Evolutionary conservation across 2,329 filamentous ascomycete genomes (phyloP), one percentile per base, ranked within the genome.

Genomic region (Chrysosphaeria jannelii): DNA sequence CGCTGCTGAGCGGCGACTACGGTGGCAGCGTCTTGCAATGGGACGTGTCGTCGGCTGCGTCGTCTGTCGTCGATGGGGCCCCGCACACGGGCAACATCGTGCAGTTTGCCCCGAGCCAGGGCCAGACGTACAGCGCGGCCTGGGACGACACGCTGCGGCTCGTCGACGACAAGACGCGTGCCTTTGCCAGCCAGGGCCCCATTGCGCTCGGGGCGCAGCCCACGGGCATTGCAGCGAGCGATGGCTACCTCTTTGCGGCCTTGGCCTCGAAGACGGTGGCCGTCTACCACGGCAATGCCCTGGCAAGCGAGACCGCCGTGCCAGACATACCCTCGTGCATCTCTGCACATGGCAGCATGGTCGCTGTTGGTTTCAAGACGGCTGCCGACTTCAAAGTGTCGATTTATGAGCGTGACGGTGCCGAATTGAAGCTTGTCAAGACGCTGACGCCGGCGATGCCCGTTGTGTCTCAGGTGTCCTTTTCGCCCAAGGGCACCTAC

Each of bases 131-230:
- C 46, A 81, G 68, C 36, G 71, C 81, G 25, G 79, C 68, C 31
- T 97, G 81, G 85, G 85, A 97, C 39, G 85, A 97, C 41, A 76
- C 68, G 1, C 51, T 93, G 17, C 68, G 78, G 30, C 68, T 60
- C 20, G 55, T 88, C 17, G 78, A 89, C 32, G 55, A 69, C 28
- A 55, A 63, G 1, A 61, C 67, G 24, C 68, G 63, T 36, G 72
- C 66, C 0, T 91, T 88, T 41, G 54, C 66, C 5, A 75, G 71
- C 26, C 53, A 55, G 4, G 29, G 24, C 14, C 23, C 61, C 2
- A 46, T 55, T 15, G 67, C 70, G 37, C 56, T 89, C 11, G 52
- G 60, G 3, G 68, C 66, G 10, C 85, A 93, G 38, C 85, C 85
- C 3, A 81, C 71, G 43, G 70, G 66, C 18, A 48, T 79, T 19